These are phyloP conservation scores for Lippia alba DNA, from an alignment of 305 asterid species.

Conservation along the genomic window DNA sequence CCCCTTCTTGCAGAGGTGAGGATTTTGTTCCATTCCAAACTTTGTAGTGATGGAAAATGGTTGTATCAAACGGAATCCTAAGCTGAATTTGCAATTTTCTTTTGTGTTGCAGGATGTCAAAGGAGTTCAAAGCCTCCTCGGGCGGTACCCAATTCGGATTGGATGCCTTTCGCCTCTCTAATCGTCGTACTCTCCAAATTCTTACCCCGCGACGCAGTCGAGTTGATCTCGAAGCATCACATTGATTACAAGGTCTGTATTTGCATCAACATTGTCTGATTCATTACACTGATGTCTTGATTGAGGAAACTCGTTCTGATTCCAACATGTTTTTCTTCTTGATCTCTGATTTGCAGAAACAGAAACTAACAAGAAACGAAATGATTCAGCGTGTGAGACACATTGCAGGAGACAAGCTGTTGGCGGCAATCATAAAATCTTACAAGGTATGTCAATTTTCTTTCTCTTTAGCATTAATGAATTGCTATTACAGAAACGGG, in stretches of 20 bases:
- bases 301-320: background rate
- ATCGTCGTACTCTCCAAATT: conserved; percentile 54
- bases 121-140: conserved; percentile 28
- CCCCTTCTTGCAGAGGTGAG: conserved; percentile 42
- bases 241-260: conserved; percentile 57
- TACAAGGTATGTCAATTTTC: conserved; percentile 19
- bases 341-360: conserved; percentile 46
- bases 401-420: conserved; percentile 70
- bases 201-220: conserved; percentile 58
- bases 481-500: too few species aligned
- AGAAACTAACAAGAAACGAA: conserved; percentile 54
- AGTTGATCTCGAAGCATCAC: conserved; percentile 51
- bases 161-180: conserved; percentile 66
- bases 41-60: background rate
- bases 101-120: conserved; percentile 35
- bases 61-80: background rate
- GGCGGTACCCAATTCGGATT: conserved; percentile 59
- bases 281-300: background rate
- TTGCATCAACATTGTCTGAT: conserved; percentile 19
- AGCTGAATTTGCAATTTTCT: background rate
- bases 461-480: too few species aligned
- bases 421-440: conserved; percentile 55
- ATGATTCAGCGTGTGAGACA: conserved; percentile 61
- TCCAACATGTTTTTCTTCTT: background rate
- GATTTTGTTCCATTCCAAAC: background rate